Conservation (phyloP, 1,139 yeast genomes). For the Hemisphaericaspora lyxosophila region DNA sequence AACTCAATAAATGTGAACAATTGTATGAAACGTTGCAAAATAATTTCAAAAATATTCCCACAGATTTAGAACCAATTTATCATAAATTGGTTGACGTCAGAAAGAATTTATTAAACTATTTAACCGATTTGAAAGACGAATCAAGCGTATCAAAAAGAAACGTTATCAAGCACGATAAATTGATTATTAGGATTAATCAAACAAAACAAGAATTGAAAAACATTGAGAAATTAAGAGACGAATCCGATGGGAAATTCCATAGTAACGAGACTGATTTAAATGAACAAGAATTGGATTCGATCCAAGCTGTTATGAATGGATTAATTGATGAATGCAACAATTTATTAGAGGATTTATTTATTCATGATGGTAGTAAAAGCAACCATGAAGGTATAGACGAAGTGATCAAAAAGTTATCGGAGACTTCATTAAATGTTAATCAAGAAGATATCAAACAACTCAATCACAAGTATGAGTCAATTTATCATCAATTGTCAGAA, state of each 20-base stretch:
- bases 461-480: constrained; percentile 15
- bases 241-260: constrained; percentile 33
- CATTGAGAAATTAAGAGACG: constrained; percentile 36
- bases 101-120: constrained; percentile 32
- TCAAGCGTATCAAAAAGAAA: constrained; percentile 33
- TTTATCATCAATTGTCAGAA: constrained; percentile 48
- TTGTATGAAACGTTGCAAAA: constrained; percentile 53
- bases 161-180: constrained; percentile 24
- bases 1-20: constrained; percentile 56
- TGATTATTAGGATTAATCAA: constrained; percentile 14
- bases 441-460: constrained; percentile 5
- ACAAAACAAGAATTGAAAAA: constrained; percentile 27
- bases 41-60: constrained; percentile 57
- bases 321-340: constrained; percentile 80
- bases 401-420: constrained; percentile 3
- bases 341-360: constrained; percentile 62
- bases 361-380: constrained; percentile 41
- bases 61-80: constrained; percentile 50
- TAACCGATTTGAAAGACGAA: constrained; percentile 24
- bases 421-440: constrained; percentile 19
- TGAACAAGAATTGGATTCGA: constrained; percentile 24
- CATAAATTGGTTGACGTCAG: constrained; percentile 44
- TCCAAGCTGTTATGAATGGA: constrained; percentile 67
- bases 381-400: constrained; percentile 10
- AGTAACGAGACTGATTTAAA: constrained; percentile 15